Base-by-base conservation (phyloP, 345 rosid genomes). In the Streptanthus diversifolius region DNA sequence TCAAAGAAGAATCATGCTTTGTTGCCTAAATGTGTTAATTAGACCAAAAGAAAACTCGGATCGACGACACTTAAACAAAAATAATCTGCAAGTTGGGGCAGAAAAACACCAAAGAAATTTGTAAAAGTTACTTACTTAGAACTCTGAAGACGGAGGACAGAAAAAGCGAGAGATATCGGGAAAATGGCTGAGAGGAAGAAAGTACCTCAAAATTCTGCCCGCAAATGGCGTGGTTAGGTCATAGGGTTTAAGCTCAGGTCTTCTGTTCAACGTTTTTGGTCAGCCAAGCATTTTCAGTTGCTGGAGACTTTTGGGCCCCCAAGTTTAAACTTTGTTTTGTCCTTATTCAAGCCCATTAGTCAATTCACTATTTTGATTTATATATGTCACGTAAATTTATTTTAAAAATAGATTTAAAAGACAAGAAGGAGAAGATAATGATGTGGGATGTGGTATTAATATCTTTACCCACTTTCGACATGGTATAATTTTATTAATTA, bases 241-340 rank as follows among this genome's bases (percentile, higher is more conserved):
- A 25, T 68, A 68, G 64, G 73, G 73, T 43, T 56, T 43, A 55
- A 19, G 73, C 51, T 67, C 62, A 3, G 39, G 29, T 17, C 7
- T 2, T 27, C 25, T 12, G 53, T 29, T 68, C 10, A 41, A 11
- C 13, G 0, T 13, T 13, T 41, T 13, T 41, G 19, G n/a, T 68
- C 73, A 40, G 12, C 13, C 63, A 13, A 10, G 41, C 15, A 8
- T 4, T 54, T 68, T 54, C 19, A 21, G 36, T 66, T 24, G n/a
- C 36, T 40, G 3, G 1, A 29, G 22, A 29, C 41, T 15, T 55
- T 54, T 55, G 54, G 63, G 41, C 72, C 43, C 32, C 7, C 41
- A 27, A 14, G 2, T 53, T 12, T 2, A 13, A 14, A 0, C n/a
- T 53, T 14, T 40, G 7, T 40, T 40, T 40, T 40, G 7, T 40